These are phyloP conservation scores for Neurospora sp. DNA, from an alignment of 495 filamentous ascomycete species.

Conservation along the genomic window DNA sequence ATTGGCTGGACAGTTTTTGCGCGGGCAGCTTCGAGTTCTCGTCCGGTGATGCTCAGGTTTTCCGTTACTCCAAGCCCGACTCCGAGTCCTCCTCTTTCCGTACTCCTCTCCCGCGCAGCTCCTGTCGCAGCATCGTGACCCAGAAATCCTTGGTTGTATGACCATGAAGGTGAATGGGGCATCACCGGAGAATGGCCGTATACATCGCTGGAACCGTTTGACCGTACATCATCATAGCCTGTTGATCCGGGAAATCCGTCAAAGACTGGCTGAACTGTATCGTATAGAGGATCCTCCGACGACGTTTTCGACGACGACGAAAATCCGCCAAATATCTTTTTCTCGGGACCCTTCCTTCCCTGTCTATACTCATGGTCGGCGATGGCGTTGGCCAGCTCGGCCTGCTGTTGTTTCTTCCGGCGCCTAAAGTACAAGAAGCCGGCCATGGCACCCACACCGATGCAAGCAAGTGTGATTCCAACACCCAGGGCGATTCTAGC, in stretches of 20 bases:
- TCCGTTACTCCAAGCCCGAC: not conserved
- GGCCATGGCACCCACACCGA: slow-evolving; percentile 20
- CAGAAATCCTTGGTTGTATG: slow-evolving; percentile 8
- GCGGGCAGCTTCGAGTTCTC: slow-evolving; percentile 24
- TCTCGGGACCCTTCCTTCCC: slow-evolving; percentile 14
- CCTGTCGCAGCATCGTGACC: not conserved
- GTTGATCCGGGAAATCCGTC: slow-evolving; percentile 25
- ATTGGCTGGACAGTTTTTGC: slow-evolving; percentile 9
- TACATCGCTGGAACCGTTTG: slow-evolving; percentile 6
- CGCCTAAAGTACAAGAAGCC: slow-evolving; percentile 19
- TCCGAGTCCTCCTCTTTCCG: not conserved
- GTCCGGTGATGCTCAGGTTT: slow-evolving; percentile 13
- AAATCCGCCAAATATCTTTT: slow-evolving; percentile 3
- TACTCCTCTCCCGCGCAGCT: not conserved
- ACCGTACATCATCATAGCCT: slow-evolving; percentile 26
- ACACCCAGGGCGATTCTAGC: slow-evolving; percentile 19
- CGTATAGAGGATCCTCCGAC: slow-evolving; percentile 19
- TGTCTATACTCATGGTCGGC: slow-evolving; percentile 12
- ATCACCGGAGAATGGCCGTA: slow-evolving; percentile 15
- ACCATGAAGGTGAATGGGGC: slow-evolving; percentile 14
- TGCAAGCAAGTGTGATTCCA: slow-evolving; percentile 11
- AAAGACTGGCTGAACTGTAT: slow-evolving; percentile 18
- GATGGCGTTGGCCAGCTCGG: slow-evolving; percentile 9
- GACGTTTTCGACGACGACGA: slow-evolving; percentile 13
- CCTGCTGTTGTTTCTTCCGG: slow-evolving; percentile 11